phyloP scores from a whole-genome alignment of 768 basidiomycete genomes.

The Kwoniella sp. region DNA sequence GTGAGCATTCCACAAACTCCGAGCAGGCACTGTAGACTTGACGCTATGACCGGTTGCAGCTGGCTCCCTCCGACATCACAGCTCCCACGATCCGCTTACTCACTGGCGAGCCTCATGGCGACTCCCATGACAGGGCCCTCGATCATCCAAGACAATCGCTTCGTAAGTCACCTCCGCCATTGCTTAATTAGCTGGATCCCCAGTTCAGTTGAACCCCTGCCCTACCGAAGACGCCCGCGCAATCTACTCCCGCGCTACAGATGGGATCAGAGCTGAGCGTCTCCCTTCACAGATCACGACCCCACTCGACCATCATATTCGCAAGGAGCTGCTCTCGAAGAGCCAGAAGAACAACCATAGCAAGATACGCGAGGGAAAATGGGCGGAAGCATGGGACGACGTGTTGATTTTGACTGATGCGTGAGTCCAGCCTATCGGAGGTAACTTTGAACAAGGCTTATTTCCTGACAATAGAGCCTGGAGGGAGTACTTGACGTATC shows the following conservation, averaged over 20 bases:
- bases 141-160: slow-evolving; percentile 35
- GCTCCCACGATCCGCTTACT: slow-evolving; percentile 36
- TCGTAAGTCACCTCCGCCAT: slow-evolving; percentile 27
- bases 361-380: slow-evolving; percentile 18
- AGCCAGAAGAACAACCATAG: slow-evolving; percentile 23
- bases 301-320: slow-evolving; percentile 17
- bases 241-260: too few species aligned
- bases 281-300: slow-evolving; percentile 24
- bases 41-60: slow-evolving; percentile 16
- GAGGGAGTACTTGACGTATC: slow-evolving; percentile 11
- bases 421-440: slow-evolving; percentile 6
- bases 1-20: slow-evolving; percentile 17
- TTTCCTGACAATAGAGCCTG: slow-evolving; percentile 8
- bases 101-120: slow-evolving; percentile 28
- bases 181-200: too few species aligned
- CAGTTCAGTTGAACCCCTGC: too few species aligned
- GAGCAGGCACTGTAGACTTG: too few species aligned
- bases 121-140: slow-evolving; percentile 23
- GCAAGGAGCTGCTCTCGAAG: slow-evolving; percentile 8
- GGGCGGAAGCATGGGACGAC: slow-evolving; percentile 28
- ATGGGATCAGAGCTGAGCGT: too few species aligned
- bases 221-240: too few species aligned
- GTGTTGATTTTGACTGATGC: slow-evolving; percentile 5
- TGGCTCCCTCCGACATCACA: slow-evolving; percentile 31
- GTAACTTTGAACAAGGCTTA: too few species aligned